These are phyloP conservation scores for Fraxinus pennsylvanica DNA, from an alignment of 257 asterid genomes.

Conservation along the genomic window DNA sequence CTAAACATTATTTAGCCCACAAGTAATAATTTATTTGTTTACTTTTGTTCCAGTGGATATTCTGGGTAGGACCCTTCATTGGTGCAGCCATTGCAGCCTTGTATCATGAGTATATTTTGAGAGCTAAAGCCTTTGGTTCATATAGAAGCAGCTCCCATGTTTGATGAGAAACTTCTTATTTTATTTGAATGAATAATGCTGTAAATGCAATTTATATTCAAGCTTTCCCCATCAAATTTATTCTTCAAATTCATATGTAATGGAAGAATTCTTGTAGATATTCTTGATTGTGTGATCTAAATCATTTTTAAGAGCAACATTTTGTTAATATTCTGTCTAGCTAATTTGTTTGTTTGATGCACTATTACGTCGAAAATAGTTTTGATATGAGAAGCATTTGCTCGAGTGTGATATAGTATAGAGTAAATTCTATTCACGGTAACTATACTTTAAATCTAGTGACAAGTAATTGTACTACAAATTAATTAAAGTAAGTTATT, in stretches of 20 bases:
- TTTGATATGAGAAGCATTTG: too few relatives aligned
- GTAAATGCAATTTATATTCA: neutral
- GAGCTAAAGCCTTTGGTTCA: slow-evolving; percentile 43
- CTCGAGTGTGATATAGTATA: too few relatives aligned
- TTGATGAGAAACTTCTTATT: slow-evolving; percentile 13
- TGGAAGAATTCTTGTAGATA: too few relatives aligned
- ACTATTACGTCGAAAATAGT: too few relatives aligned
- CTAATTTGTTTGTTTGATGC: too few relatives aligned
- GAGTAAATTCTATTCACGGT: too few relatives aligned
- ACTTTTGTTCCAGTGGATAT: slow-evolving; percentile 38
- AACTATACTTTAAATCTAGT: too few relatives aligned
- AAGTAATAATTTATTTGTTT: neutral
- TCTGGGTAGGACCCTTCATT: slow-evolving; percentile 49
- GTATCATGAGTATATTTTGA: slow-evolving; percentile 38
- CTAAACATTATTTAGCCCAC: neutral
- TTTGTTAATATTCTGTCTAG: too few relatives aligned
- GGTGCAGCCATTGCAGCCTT: slow-evolving; percentile 51
- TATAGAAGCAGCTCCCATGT: slow-evolving; percentile 31
- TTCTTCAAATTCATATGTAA: too few relatives aligned
- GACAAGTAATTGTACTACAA: too few relatives aligned
- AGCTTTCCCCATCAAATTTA: neutral
- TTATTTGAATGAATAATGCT: neutral
- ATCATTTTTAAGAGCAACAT: too few relatives aligned
- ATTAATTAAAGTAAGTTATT: too few relatives aligned
- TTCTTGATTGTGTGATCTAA: neutral